Evolutionary conservation across 2,329 filamentous ascomycete species (phyloP).

Genomic region (Fusarium multiceps): DNA sequence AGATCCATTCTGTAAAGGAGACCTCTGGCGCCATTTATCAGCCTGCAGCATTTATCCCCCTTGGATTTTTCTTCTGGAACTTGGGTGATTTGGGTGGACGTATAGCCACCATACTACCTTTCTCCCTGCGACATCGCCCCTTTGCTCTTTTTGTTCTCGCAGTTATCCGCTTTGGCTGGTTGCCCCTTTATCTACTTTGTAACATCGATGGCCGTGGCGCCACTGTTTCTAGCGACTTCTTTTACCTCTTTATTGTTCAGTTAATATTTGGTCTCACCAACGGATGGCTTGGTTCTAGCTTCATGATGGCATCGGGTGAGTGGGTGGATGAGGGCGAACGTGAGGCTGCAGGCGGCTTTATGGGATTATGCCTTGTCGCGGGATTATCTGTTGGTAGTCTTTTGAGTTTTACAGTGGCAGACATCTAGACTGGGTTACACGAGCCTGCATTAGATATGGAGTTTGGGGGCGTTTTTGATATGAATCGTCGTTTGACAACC

Average conservation of each 20-base stretch:
- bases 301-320: constrained; percentile 89
- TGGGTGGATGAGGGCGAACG: constrained; percentile 86
- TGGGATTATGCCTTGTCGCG: constrained; percentile 88
- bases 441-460: constrained; percentile 20
- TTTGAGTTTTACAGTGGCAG: constrained; percentile 81
- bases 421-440: constrained; percentile 50
- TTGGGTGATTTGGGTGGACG: constrained; percentile 84
- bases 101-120: constrained; percentile 70
- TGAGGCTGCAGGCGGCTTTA: constrained; percentile 91
- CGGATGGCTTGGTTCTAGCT: constrained; percentile 85
- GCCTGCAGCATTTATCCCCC: constrained; percentile 84
- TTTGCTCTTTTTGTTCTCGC: constrained; percentile 74
- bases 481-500: constrained; percentile 17
- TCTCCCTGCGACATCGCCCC: constrained; percentile 71
- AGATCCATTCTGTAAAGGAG: constrained; percentile 62
- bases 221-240: constrained; percentile 80
- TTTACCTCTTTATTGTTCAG: constrained; percentile 88
- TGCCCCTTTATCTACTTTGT: constrained; percentile 90
- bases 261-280: constrained; percentile 85
- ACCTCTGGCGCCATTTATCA: constrained; percentile 69
- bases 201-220: constrained; percentile 85
- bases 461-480: constrained; percentile 19
- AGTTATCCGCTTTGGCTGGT: constrained; percentile 73
- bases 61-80: constrained; percentile 95
- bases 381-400: constrained; percentile 89